Evolutionary conservation across 495 filamentous ascomycete species (phyloP), one percentile per base, ranked within the genome.

Genomic region (Usnea hakonensis): DNA sequence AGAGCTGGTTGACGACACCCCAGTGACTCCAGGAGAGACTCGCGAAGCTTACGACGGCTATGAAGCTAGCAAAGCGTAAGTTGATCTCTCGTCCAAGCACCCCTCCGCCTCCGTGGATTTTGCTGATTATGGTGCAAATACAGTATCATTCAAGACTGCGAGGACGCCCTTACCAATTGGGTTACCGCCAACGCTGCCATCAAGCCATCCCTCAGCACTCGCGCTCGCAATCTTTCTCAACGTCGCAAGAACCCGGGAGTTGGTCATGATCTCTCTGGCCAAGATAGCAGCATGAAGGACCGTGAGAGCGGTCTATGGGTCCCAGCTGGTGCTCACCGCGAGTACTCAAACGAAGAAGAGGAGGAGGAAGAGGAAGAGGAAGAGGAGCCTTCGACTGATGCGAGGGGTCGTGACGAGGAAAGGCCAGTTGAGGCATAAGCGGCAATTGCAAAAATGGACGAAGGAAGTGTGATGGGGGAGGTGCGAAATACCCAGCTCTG

Each of bases 141-240:
- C 54, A 83, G 88, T 58, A 97, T 98, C 77, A 97, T 98, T 74
- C 95, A 97, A 78, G 94, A 98, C 74, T 98, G 94, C 74, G 94
- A 98, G 73, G 91, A 97, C 68, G 82, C 95, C 8, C 86, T 98
- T 55, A 96, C 90, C 66, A 97, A 96, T 79, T 98, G 94, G 94
- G 90, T 97, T 13, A 78, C 83, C 61, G 85, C 90, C 70, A 94
- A 92, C 75, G 92, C 94, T 1, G 81, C 89, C 54, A 92, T 98
- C 64, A 86, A 84, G 65, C 84, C 92, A 63, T 88, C 88, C 69
- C 85, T 98, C 53, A 95, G 90, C 13, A 85, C 84, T 10, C 90
- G 94, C 59, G 84, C 93, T 33, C 87, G 90, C 61, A 93, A 86
- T 11, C 85, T 96, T 26, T 93, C 90, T 48, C 90, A 90, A 74